Evolutionary conservation across 345 rosid genomes (phyloP), one percentile per base, ranked within the genome.

Genomic region (Lumnitzera littorea): DNA sequence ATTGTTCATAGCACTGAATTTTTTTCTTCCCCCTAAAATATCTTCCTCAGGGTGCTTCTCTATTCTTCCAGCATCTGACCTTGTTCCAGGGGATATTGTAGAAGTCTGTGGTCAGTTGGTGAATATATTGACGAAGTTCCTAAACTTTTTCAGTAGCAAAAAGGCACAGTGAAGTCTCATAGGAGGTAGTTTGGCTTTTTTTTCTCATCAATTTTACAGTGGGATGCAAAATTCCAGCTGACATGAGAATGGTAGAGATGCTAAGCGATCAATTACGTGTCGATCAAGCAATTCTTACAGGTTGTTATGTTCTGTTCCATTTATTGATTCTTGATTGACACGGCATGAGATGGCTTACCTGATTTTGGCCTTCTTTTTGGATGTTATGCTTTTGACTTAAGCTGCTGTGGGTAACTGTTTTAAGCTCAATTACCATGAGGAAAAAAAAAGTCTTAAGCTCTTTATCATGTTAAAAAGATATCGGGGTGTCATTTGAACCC

Each of bases 271-370:
- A 80, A 64, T 80, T 94, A 59, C 87, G 97, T 57, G 92, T 88
- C 69, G 99, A 94, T 83, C 99, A 94, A 82, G 99, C 99, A 66
- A 90, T 94, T 81, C 88, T 94, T 56, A 94, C 99, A 68, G 99
- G 99, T 90, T 80, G 50, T 24, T 60, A 55, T 59, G 24, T 63
- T 56, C 27, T 55, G 66, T 62, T 43, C 11, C 24, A 58, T 56
- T 48, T 55, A 25, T 0, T 36, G 41, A 55, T 13, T 64, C 5
- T n/a, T 17, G 29, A 36, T 36, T 36, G 43, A 36, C 43, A 36
- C 7, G 43, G 43, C 43, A 36, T 36, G 7, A 36, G 7, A 36
- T 1, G 10, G 43, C 43, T 36, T 36, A 36, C 1, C 9, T 36
- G 43, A 36, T 36, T 36, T 36, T 4, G 43, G 5, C 7, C 10